Conservation (phyloP, 176 grass and related monocot species). For the Otatea glauca region DNA sequence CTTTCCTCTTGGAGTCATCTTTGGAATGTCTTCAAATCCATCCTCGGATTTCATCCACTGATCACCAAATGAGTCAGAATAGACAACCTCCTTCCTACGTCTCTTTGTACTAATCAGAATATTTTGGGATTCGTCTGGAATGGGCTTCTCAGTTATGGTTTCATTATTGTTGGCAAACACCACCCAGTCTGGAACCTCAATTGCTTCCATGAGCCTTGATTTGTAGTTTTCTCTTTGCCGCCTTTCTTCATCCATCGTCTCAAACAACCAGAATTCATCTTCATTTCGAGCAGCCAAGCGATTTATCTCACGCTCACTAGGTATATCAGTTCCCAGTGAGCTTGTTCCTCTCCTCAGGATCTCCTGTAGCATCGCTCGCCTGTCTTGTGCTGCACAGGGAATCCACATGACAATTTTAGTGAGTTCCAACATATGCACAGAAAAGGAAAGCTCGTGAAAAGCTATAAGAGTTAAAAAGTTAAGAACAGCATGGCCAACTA, state of each 20-base stretch:
- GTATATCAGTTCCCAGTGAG: conserved; percentile 92
- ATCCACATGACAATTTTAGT: conserved; percentile 35
- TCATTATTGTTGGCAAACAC: conserved; percentile 63
- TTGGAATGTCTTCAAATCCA: conserved; percentile 68
- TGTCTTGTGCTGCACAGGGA: conserved; percentile 76
- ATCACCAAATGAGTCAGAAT: conserved; percentile 80
- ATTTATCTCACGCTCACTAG: conserved; percentile 96
- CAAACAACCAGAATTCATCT: conserved; percentile 96
- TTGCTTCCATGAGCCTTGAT: conserved; percentile 88
- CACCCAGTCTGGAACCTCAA: conserved; percentile 94
- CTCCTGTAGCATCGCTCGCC: conserved; percentile 87
- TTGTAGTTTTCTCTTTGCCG: conserved; percentile 84
- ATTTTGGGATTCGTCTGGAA: conserved; percentile 45
- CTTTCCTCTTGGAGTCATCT: conserved; percentile 66
- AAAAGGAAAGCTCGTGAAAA: neutral
- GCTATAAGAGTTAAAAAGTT: neutral
- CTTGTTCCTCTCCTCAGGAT: conserved; percentile 95
- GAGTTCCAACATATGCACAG: conserved; percentile 12
- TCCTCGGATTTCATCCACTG: conserved; percentile 94
- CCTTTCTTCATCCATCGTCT: conserved; percentile 99
- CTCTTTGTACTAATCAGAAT: conserved; percentile 65
- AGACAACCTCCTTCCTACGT: conserved; percentile 90
- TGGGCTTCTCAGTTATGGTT: conserved; percentile 45
- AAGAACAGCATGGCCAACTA: neutral
- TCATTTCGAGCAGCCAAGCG: conserved; percentile 88